Conservation (phyloP, 2,329 filamentous ascomycete species). For the Chaetothyriales sp. region DNA sequence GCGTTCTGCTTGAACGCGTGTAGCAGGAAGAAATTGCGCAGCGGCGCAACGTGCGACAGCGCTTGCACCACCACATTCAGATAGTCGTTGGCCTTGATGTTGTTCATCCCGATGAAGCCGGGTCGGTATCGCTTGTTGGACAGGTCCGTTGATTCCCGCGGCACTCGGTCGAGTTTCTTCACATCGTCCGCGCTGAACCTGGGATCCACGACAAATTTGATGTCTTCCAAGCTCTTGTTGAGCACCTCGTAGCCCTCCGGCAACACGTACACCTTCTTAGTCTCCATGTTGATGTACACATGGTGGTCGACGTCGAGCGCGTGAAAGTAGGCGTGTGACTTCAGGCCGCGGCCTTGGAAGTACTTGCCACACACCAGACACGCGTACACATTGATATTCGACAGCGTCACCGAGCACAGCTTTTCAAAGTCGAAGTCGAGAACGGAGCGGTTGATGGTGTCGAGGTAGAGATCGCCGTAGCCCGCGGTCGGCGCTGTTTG, state of each 20-base stretch:
- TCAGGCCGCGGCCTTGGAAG: conserved; percentile 83
- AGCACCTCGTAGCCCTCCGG: conserved; percentile 95
- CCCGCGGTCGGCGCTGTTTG: conserved; percentile 71
- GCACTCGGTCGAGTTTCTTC: conserved; percentile 56
- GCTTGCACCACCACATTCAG: conserved; percentile 90
- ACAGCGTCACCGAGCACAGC: conserved; percentile 86
- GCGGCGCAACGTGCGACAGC: conserved; percentile 72
- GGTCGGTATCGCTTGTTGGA: conserved; percentile 75
- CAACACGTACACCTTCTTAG: conserved; percentile 77
- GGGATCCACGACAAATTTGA: conserved; percentile 94
- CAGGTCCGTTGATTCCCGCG: conserved; percentile 56
- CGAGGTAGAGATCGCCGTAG: conserved; percentile 91
- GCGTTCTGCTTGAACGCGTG: conserved; percentile 46
- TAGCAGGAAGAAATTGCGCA: conserved; percentile 84
- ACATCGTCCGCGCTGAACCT: conserved; percentile 71
- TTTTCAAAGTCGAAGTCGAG: conserved; percentile 99
- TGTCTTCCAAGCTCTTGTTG: conserved; percentile 89
- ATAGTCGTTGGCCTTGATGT: conserved; percentile 99
- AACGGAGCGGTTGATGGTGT: conserved; percentile 85
- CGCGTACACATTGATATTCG: conserved; percentile 97
- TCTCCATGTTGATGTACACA: conserved; percentile 96
- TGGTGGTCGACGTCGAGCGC: conserved; percentile 90
- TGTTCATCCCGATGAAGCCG: conserved; percentile 95
- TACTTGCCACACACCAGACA: conserved; percentile 97
- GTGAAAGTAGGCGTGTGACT: conserved; percentile 95